A percentile compares a stretch with the other conserved stretches of the same genome.
These are phyloP conservation scores for Amanita subjunquillea DNA, from an alignment of 768 basidiomycete genomes.

Conservation along the genomic window DNA sequence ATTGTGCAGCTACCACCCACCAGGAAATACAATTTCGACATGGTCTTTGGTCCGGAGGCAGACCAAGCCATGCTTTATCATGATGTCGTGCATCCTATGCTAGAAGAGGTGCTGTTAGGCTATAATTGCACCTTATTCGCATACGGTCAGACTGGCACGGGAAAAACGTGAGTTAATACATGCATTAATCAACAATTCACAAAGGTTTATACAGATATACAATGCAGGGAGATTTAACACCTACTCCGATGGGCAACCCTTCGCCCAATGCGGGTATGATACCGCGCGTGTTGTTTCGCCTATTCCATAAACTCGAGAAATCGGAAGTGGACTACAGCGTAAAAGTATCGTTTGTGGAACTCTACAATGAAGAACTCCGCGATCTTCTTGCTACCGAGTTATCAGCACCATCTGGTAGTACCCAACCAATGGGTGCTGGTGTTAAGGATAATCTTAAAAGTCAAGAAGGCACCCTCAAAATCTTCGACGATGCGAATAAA, in stretches of 20 bases:
- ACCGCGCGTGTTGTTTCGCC: slow-evolving; percentile 82
- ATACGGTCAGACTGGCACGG: slow-evolving; percentile 97
- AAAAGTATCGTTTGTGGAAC: slow-evolving; percentile 87
- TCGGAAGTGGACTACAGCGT: slow-evolving; percentile 79
- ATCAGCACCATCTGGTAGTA: slow-evolving; percentile 49
- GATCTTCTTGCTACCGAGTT: slow-evolving; percentile 85
- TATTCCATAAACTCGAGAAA: slow-evolving; percentile 82
- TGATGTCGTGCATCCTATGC: slow-evolving; percentile 86
- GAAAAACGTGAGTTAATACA: slow-evolving; percentile 77
- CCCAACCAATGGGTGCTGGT: slow-evolving; percentile 74
- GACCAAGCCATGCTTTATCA: slow-evolving; percentile 92
- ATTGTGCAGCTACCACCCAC: slow-evolving; percentile 65
- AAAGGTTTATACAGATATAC: slow-evolving; percentile 49
- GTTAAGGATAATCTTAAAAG: slow-evolving; percentile 35
- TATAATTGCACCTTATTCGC: slow-evolving; percentile 98
- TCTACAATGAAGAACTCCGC: slow-evolving; percentile 97
- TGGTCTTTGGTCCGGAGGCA: slow-evolving; percentile 94
- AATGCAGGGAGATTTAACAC: slow-evolving; percentile 91
- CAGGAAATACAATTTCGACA: slow-evolving; percentile 87
- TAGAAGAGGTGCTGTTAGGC: slow-evolving; percentile 88
- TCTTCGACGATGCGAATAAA: slow-evolving; percentile 88
- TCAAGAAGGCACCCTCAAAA: slow-evolving; percentile 55
- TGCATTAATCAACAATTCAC: background rate
- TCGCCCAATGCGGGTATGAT: slow-evolving; percentile 91
- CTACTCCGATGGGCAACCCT: slow-evolving; percentile 80